These are phyloP conservation scores for Candida golubevii DNA, from an alignment of 805 yeast genomes.

Conservation along the genomic window DNA sequence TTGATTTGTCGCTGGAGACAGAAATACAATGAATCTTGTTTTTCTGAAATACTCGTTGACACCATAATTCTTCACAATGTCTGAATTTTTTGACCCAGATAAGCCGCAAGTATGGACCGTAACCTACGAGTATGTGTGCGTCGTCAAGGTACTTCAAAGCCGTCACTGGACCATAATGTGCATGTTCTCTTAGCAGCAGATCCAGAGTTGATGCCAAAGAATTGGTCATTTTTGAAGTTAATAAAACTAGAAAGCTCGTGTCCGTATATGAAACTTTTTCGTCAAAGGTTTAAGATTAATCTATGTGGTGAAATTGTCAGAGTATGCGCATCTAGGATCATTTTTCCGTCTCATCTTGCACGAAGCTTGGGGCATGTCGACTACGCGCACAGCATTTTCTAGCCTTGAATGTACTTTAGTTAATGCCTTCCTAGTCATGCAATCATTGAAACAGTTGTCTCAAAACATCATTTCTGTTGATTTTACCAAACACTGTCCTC, in stretches of 20 bases:
- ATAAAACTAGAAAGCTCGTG: neutral
- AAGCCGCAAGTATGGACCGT: constrained; percentile 63
- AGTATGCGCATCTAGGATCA: neutral
- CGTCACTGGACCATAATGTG: constrained; percentile 68
- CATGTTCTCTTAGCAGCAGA: constrained; percentile 1
- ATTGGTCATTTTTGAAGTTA: neutral
- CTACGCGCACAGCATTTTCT: no score
- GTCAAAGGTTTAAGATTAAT: neutral
- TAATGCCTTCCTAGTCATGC: no score
- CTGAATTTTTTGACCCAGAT: constrained; percentile 37
- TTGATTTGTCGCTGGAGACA: constrained; percentile 24
- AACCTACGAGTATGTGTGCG: constrained; percentile 50
- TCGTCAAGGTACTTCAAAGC: constrained; percentile 44
- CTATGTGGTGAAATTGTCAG: neutral
- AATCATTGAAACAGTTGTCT: no score
- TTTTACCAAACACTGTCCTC: no score
- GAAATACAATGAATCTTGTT: constrained; percentile 83
- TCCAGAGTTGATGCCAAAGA: constrained; percentile 1
- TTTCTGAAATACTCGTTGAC: constrained; percentile 50
- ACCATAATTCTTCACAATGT: constrained; percentile 28
- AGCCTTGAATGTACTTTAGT: no score
- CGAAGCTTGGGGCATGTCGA: neutral
- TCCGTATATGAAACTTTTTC: neutral
- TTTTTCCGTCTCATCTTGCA: constrained; percentile 4
- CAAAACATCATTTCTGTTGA: no score